Conservation (phyloP, 2,329 filamentous ascomycete genomes). For the Ascochyta rabiei region DNA sequence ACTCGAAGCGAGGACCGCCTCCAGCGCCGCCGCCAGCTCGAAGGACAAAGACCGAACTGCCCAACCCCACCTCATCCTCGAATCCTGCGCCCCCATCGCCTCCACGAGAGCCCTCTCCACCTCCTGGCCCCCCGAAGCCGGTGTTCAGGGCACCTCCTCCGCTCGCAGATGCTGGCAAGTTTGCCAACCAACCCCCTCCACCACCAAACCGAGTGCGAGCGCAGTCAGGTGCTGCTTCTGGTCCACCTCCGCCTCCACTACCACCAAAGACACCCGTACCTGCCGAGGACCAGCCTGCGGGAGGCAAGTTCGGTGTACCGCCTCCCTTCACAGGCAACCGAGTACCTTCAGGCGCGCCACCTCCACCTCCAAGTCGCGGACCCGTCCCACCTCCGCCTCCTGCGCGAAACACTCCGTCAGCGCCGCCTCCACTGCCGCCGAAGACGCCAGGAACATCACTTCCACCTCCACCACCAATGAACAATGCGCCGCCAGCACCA, state of each 20-base stretch:
- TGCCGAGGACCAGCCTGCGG: slow-evolving; percentile 61
- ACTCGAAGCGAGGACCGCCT: slow-evolving; percentile 66
- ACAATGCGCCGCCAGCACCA: slow-evolving; percentile 37
- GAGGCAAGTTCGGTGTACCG: slow-evolving; percentile 74
- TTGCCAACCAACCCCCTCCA: slow-evolving; percentile 61
- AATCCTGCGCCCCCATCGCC: slow-evolving; percentile 66
- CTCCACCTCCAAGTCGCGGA: slow-evolving; percentile 74
- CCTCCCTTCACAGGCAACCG: slow-evolving; percentile 76
- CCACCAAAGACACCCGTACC: slow-evolving; percentile 64
- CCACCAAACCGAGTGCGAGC: slow-evolving; percentile 58
- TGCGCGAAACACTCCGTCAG: slow-evolving; percentile 49
- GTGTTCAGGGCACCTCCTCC: slow-evolving; percentile 87
- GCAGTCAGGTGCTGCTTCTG: slow-evolving; percentile 56
- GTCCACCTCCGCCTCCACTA: slow-evolving; percentile 70
- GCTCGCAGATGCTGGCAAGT: slow-evolving; percentile 87
- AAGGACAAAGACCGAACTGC: slow-evolving; percentile 51
- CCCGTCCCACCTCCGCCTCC: slow-evolving; percentile 65
- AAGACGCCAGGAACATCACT: slow-evolving; percentile 51
- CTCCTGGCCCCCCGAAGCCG: slow-evolving; percentile 63
- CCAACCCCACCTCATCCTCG: slow-evolving; percentile 54
- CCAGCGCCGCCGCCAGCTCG: slow-evolving; percentile 63
- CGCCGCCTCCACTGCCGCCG: slow-evolving; percentile 47
- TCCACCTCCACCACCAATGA: slow-evolving; percentile 61
- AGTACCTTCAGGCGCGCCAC: slow-evolving; percentile 67
- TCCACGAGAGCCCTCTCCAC: slow-evolving; percentile 75